Conservation (phyloP, 179 eudicot genomes). For the Beta corolliflora region DNA sequence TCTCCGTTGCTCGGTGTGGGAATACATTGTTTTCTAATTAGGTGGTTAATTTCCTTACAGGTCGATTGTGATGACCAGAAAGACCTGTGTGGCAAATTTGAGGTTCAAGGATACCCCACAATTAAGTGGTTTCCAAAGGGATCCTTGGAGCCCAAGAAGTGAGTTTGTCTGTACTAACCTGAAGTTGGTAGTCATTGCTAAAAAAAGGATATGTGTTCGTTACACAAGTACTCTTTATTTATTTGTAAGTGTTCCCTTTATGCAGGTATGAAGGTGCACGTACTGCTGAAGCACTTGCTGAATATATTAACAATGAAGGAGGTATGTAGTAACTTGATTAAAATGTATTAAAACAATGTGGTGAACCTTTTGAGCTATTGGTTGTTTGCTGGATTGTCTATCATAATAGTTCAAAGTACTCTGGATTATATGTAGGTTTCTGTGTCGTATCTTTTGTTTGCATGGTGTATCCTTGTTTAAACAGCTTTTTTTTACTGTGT, state of each 20-base stretch:
- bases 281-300: constrained; percentile 83
- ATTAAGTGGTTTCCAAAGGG: constrained; percentile 98
- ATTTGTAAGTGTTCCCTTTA: neutral
- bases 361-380: neutral
- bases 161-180: constrained; percentile 28
- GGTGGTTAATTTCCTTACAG: constrained; percentile 37
- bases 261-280: constrained; percentile 92
- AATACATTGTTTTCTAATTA: neutral
- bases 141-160: constrained; percentile 95
- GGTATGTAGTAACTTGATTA: constrained; percentile 44
- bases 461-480: neutral
- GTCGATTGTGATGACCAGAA: constrained; percentile 99
- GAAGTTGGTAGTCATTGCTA: constrained; percentile 12
- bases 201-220: neutral
- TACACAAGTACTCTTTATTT: neutral
- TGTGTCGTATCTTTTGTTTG: neutral
- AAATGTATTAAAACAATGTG: neutral
- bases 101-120: constrained; percentile 93
- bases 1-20: neutral
- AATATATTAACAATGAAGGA: constrained; percentile 80
- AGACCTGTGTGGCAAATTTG: constrained; percentile 74
- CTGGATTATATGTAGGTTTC: neutral
- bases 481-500: neutral
- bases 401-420: neutral
- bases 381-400: neutral